Evolutionary conservation across 2,329 filamentous ascomycete species (phyloP).

Genomic region (Alternaria burnsii): DNA sequence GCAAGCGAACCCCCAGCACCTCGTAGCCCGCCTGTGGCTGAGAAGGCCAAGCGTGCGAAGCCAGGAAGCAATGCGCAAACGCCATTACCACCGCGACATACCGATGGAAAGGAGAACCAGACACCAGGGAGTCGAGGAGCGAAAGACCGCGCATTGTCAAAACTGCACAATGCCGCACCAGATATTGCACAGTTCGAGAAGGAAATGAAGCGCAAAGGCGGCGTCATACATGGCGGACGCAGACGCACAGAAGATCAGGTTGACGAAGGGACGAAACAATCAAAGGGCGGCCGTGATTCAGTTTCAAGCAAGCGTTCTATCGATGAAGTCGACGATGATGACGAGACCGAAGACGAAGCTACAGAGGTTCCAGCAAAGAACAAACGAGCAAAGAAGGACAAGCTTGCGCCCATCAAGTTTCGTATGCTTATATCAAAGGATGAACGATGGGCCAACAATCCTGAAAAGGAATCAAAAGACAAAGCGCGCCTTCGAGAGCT

Average conservation of each 20-base stretch:
- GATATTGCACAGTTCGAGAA: conserved; percentile 93
- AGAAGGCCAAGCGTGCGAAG: conserved; percentile 40
- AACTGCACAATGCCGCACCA: conserved; percentile 77
- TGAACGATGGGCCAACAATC: conserved; percentile 78
- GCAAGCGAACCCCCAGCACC: conserved; percentile 20
- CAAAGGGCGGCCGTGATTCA: conserved; percentile 49
- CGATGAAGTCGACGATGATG: conserved; percentile 54
- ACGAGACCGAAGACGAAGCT: conserved; percentile 54
- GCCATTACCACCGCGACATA: conserved; percentile 55
- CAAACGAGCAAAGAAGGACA: conserved; percentile 62
- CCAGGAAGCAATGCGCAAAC: conserved; percentile 55
- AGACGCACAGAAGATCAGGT: conserved; percentile 51
- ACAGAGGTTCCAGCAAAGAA: conserved; percentile 66
- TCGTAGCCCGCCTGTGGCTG: conserved; percentile 25
- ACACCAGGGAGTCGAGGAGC: conserved; percentile 87
- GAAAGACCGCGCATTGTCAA: conserved; percentile 82
- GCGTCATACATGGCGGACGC: conserved; percentile 65
- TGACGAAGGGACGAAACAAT: conserved; percentile 39
- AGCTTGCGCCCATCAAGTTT: conserved; percentile 71
- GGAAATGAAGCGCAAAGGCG: conserved; percentile 83
- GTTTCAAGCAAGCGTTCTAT: conserved; percentile 56
- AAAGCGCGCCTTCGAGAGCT: conserved; percentile 82
- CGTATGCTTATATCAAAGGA: conserved; percentile 86
- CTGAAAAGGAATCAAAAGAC: conserved; percentile 79
- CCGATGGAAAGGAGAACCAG: conserved; percentile 78